Evolutionary conservation across 768 basidiomycete genomes (phyloP).

Genomic region (Lactarius sanguifluus): DNA sequence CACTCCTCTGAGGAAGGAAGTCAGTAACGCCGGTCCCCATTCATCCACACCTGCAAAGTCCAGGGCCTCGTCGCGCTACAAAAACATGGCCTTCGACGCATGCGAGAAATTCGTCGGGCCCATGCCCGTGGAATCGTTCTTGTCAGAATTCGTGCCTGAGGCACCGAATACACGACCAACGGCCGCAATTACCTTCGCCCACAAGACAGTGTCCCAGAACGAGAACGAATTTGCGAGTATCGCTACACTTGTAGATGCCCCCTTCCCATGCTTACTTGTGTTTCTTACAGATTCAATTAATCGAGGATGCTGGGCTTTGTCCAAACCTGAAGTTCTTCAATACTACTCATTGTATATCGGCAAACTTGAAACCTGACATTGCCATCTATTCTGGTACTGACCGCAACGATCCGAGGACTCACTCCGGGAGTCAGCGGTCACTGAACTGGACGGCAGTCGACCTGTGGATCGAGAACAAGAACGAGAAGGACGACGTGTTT

Average conservation of each 20-base stretch:
- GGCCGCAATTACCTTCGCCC: background rate
- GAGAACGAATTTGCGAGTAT: conserved; percentile 1
- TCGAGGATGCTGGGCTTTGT: background rate
- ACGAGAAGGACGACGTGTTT: background rate
- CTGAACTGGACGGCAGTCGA: background rate
- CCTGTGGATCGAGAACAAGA: conserved; percentile 10
- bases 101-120: conserved; percentile 15
- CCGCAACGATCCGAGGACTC: background rate
- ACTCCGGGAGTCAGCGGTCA: background rate
- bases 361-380: conserved; percentile 7
- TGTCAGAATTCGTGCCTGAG: background rate
- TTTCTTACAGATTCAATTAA: background rate
- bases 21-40: too few relatives aligned
- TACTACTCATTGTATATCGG: background rate
- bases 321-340: background rate
- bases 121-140: conserved; percentile 1
- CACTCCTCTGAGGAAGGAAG: too few relatives aligned
- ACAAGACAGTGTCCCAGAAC: background rate
- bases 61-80: background rate
- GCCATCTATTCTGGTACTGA: conserved; percentile 5
- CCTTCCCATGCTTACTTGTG: background rate
- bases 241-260: background rate
- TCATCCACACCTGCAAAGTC: too few relatives aligned
- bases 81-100: conserved; percentile 2
- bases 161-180: background rate